phyloP scores from a whole-genome alignment of 345 rosid genomes.

The Durio zibethinus region DNA sequence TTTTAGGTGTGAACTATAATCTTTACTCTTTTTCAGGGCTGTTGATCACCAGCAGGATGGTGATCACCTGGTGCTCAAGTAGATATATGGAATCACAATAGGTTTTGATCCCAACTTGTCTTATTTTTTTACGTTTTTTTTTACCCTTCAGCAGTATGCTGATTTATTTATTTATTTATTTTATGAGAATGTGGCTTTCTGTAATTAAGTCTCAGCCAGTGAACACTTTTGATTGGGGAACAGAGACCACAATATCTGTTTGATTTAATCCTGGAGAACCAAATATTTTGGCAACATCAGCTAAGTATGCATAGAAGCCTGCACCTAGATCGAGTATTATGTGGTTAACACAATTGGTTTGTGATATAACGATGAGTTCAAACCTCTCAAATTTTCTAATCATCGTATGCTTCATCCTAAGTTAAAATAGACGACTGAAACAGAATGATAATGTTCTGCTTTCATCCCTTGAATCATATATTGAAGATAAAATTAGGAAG shows the following conservation, averaged over 20 bases:
- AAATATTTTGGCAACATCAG: conserved; percentile 74
- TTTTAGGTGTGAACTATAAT: conserved; percentile 5
- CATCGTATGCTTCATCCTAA: background rate
- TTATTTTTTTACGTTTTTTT: background rate
- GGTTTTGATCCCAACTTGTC: conserved; percentile 42
- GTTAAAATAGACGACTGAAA: background rate
- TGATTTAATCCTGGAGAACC: conserved; percentile 95
- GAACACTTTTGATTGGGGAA: conserved; percentile 81
- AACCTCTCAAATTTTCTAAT: background rate
- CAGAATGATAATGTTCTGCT: background rate
- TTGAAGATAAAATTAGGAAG: background rate
- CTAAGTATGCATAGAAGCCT: conserved; percentile 45
- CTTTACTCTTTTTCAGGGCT: conserved; percentile 46
- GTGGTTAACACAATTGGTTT: background rate
- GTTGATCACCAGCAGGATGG: conserved; percentile 95
- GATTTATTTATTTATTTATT: background rate
- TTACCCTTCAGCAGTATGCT: background rate
- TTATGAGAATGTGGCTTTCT: conserved; percentile 8
- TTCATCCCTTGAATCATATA: background rate
- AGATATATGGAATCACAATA: conserved; percentile 93
- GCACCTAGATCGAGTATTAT: background rate
- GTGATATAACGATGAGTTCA: background rate
- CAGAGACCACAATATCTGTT: conserved; percentile 76
- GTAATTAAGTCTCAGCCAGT: conserved; percentile 83
- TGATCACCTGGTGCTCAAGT: conserved; percentile 86